phyloP scores from a whole-genome alignment of 768 basidiomycete genomes.

The Lactarius hatsudake region DNA sequence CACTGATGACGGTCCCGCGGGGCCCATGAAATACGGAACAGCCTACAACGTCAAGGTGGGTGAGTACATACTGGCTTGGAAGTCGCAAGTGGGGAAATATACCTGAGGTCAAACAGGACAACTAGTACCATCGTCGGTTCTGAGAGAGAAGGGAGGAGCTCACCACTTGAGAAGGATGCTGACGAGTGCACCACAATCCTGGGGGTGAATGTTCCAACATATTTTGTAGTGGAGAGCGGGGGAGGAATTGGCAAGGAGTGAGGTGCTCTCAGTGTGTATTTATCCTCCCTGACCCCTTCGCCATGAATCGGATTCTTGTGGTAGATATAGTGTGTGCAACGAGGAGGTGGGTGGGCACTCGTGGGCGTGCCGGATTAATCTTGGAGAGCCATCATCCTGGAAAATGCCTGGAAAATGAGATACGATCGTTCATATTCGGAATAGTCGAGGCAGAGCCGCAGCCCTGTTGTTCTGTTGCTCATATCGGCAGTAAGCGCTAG shows the following conservation, averaged over 20 bases:
- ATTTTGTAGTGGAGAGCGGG: background rate
- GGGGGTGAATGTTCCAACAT: background rate
- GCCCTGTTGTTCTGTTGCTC: background rate
- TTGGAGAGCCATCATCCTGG: background rate
- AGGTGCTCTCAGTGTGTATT: background rate
- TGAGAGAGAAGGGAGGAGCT: background rate
- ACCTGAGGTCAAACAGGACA: background rate
- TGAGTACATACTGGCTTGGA: background rate
- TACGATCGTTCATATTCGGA: background rate
- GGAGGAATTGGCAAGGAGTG: background rate
- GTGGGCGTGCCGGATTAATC: background rate
- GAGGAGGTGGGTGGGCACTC: background rate
- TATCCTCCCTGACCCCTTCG: background rate
- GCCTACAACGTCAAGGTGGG: background rate
- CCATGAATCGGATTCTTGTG: background rate
- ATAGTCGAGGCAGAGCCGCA: background rate
- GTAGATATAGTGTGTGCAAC: background rate
- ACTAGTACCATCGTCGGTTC: background rate
- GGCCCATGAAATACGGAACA: background rate
- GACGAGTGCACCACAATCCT: background rate
- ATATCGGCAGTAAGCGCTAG: background rate
- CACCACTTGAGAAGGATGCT: background rate
- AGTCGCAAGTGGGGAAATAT: background rate
- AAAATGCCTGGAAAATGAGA: background rate
- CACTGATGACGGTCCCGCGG: background rate